Base-by-base conservation (phyloP, 1,284 basidiomycete genomes). In the Hypsizygus ulmarius region DNA sequence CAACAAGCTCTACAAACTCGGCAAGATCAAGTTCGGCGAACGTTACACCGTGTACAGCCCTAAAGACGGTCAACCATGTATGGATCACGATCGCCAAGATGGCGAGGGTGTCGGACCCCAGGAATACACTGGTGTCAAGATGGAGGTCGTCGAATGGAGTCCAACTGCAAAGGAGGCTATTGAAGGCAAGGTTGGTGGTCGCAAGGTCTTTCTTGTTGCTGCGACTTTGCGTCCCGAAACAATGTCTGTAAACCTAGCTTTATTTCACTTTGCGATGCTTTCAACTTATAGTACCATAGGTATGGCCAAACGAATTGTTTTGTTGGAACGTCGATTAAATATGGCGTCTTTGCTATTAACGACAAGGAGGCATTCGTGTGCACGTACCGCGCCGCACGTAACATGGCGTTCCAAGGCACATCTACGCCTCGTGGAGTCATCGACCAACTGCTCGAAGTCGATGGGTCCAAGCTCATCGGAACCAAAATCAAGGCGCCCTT, bases 281-380 rank as follows among this genome's bases (percentile, higher is more conserved):
- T 25, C 21, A 35, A 54, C 49, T 33, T 55, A 54, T 49, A 41
- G n/a, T 12, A 18, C 10, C 43, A 21, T 43, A 91, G 88, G 86
- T 95, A 97, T 67, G 97, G 96, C 33, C 96, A 99, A 72, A 99
- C 96, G 8, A 98, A 99, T 67, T 97, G 94, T 70, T 99, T 93
- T 67, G 94, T 99, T 45, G 93, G 95, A 32, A 86, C 93, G 0
- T 70, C 74, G 40, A 86, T 99, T 73, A 93, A 93, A 59, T 99
- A 99, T 65, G 95, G 94, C 42, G 73, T 98, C 19, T 99, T 89
- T 67, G 85, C 90, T 41, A 82, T 85, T 42, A 92, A 90, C 62
- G 88, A 94, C 67, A 75, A 79, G 40, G 92, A 96, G 59, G 89
- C 95, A 21, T 99, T 87, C 71, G 74, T 99, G 14, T 87, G 93